phyloP scores from a whole-genome alignment of 306 rosid genomes.

The Lupinus albus region DNA sequence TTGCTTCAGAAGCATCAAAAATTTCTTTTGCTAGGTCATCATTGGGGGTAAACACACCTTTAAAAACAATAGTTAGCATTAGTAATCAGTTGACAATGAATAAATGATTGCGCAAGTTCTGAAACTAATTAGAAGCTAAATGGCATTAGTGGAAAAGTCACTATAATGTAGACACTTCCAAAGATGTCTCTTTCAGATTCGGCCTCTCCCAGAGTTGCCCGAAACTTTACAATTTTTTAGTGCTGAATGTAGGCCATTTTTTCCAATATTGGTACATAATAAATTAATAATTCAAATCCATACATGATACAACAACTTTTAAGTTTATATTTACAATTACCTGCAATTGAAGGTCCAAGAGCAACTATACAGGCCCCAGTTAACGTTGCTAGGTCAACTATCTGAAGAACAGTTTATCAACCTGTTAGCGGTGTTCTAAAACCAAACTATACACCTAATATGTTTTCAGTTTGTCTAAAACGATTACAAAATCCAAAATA shows the following conservation, averaged over 20 bases:
- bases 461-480: constrained; percentile 15
- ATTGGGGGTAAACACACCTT: constrained; percentile 90
- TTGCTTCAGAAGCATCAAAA: constrained; percentile 70
- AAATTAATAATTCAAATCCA: constrained; percentile 26
- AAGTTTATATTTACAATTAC: constrained; percentile 50
- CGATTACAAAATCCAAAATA: not conserved
- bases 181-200: constrained; percentile 11
- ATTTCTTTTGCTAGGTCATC: constrained; percentile 95
- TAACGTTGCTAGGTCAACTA: constrained; percentile 86
- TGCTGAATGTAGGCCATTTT: not conserved
- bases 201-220: not conserved
- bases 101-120: constrained; percentile 10
- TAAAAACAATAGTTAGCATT: constrained; percentile 29
- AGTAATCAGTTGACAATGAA: constrained; percentile 14
- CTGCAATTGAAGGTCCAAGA: constrained; percentile 88
- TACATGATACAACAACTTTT: not conserved
- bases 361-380: constrained; percentile 84
- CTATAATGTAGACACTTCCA: not conserved
- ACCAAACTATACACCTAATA: constrained; percentile 20
- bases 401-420: constrained; percentile 52
- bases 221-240: not conserved
- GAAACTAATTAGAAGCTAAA: not conserved
- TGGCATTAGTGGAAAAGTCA: constrained; percentile 4
- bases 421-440: constrained; percentile 40
- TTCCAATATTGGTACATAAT: not conserved